These are phyloP conservation scores for Triticum timopheevii DNA, from an alignment of 176 grass and related monocot species.

Conservation along the genomic window DNA sequence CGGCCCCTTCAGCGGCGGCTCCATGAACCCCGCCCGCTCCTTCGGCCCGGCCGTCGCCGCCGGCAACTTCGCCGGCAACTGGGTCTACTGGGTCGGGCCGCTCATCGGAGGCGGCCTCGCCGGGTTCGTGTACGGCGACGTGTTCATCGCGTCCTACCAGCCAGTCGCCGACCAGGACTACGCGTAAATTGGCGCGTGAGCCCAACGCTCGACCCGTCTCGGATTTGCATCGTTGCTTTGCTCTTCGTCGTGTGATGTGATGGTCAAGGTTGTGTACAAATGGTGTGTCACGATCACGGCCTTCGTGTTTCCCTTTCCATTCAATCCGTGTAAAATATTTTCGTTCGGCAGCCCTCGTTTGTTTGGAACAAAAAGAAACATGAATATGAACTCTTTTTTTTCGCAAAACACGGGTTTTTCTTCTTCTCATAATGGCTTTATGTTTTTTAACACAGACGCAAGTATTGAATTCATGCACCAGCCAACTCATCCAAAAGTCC, in stretches of 20 bases:
- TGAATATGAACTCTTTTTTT: no score
- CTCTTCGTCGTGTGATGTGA: not conserved
- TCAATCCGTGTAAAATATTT: constrained; percentile 23
- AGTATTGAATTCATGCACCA: no score
- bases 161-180: constrained; percentile 60
- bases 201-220: not conserved
- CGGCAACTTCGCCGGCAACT: constrained; percentile 82
- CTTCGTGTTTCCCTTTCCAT: constrained; percentile 11
- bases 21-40: constrained; percentile 96
- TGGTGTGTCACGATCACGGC: not conserved
- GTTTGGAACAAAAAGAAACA: not conserved
- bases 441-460: no score
- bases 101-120: constrained; percentile 85
- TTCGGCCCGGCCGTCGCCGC: constrained; percentile 80
- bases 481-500: no score
- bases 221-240: constrained; percentile 3
- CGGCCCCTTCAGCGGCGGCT: constrained; percentile 89
- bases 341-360: not conserved
- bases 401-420: no score
- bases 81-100: constrained; percentile 95
- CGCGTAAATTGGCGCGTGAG: not conserved
- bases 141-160: constrained; percentile 80
- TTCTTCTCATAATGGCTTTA: no score
- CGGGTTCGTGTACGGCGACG: constrained; percentile 75
- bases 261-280: not conserved